phyloP scores from a whole-genome alignment of 2,329 filamentous ascomycete species.

The Ilyonectria robusta region DNA sequence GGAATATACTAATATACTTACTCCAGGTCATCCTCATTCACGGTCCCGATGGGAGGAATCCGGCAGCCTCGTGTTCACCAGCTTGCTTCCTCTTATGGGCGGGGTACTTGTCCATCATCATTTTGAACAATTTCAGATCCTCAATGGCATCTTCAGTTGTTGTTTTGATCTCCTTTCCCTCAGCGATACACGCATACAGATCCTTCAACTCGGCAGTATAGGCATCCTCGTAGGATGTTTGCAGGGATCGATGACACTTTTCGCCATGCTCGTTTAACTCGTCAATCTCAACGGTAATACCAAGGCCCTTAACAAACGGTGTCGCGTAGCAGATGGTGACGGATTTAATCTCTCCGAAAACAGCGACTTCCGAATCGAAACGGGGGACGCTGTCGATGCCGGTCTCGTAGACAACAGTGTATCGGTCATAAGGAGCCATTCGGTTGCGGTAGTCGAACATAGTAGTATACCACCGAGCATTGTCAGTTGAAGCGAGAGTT shows the following conservation, averaged over 20 bases:
- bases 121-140: constrained; percentile 35
- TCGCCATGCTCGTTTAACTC: constrained; percentile 55
- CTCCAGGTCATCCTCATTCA: background rate
- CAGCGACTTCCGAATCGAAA: constrained; percentile 63
- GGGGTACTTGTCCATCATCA: constrained; percentile 24
- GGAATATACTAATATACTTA: no score
- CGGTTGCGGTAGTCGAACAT: background rate
- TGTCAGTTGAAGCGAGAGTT: constrained; percentile 24
- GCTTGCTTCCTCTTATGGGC: background rate
- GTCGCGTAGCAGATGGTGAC: constrained; percentile 67
- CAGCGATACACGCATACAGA: constrained; percentile 35
- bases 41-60: background rate
- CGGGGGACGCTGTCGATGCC: constrained; percentile 66
- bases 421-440: constrained; percentile 44
- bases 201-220: constrained; percentile 51
- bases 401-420: constrained; percentile 67
- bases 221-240: constrained; percentile 58
- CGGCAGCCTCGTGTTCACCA: background rate
- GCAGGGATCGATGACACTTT: constrained; percentile 34
- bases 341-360: constrained; percentile 66
- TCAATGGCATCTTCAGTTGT: constrained; percentile 46
- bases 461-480: constrained; percentile 3
- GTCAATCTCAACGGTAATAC: constrained; percentile 59
- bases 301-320: constrained; percentile 65
- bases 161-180: constrained; percentile 49